Conservation (phyloP, 2,329 filamentous ascomycete genomes). For the Decorospora gaudefroyi region DNA sequence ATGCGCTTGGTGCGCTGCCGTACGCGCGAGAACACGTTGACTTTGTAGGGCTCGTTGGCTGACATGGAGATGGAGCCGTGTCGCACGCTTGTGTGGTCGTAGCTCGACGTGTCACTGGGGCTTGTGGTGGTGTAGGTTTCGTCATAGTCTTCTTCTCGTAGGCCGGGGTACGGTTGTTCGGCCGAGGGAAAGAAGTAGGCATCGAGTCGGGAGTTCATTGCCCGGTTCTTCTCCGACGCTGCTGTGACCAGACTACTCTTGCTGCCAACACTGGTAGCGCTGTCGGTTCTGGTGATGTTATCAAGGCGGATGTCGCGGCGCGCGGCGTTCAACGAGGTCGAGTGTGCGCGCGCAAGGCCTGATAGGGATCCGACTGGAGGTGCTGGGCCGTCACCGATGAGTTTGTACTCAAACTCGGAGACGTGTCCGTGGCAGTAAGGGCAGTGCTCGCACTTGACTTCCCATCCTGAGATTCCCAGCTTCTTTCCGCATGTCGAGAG, state of each 20-base stretch:
- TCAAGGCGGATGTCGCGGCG: constrained; percentile 47
- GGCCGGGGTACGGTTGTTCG: constrained; percentile 33
- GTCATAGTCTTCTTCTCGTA: constrained; percentile 39
- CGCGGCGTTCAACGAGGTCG: constrained; percentile 45
- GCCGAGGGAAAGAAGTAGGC: constrained; percentile 44
- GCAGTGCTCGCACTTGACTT: constrained; percentile 54
- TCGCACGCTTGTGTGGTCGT: constrained; percentile 36
- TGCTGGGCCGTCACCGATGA: constrained; percentile 50
- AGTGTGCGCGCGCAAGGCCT: constrained; percentile 48
- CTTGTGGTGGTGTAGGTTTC: constrained; percentile 34
- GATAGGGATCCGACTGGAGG: constrained; percentile 47
- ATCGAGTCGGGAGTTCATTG: constrained; percentile 48
- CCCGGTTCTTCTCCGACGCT: constrained; percentile 48
- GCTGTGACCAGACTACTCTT: constrained; percentile 42
- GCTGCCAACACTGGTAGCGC: constrained; percentile 43
- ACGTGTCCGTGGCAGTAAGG: constrained; percentile 54
- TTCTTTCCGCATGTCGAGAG: constrained; percentile 54
- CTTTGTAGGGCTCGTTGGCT: constrained; percentile 34
- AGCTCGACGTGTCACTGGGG: constrained; percentile 45
- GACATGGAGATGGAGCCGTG: constrained; percentile 41
- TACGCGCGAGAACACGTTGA: constrained; percentile 43
- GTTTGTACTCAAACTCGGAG: constrained; percentile 52
- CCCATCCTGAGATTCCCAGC: constrained; percentile 56
- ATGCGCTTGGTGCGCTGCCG: constrained; percentile 45
- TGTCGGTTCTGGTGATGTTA: constrained; percentile 45